A percentile compares a stretch with the other conserved stretches of the same genome.
Conservation (phyloP, 139 green algal genomes). For the Micromonas pusilla region DNA sequence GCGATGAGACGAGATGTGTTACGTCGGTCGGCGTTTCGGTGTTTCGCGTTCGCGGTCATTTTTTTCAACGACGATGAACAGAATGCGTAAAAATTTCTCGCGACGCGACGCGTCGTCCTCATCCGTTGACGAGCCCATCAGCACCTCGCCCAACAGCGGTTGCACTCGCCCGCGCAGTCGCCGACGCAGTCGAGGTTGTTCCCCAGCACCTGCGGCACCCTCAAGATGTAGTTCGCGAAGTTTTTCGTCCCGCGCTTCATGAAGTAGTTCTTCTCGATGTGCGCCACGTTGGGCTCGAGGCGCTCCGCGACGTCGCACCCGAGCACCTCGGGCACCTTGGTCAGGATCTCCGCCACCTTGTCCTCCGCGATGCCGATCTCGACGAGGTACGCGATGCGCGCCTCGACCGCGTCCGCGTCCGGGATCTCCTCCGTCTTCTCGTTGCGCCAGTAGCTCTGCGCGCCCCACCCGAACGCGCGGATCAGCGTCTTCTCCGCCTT, state of each 20-base stretch:
- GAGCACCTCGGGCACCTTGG: constrained; percentile 47
- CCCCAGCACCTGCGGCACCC: constrained; percentile 46
- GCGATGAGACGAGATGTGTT: no score
- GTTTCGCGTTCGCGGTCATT: no score
- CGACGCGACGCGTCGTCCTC: no score
- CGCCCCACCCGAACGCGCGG: constrained; percentile 42
- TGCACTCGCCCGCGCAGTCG: constrained; percentile 52
- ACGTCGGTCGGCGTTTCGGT: no score
- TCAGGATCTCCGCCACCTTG: constrained; percentile 29
- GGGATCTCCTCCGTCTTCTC: constrained; percentile 42
- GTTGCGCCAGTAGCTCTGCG: constrained; percentile 41
- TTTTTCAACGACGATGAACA: no score
- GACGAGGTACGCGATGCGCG: constrained; percentile 32
- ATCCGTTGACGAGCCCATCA: constrained; percentile 19
- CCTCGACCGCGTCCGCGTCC: constrained; percentile 10
- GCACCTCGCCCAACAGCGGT: constrained; percentile 53
- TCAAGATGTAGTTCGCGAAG: constrained; percentile 37
- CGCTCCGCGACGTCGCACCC: constrained; percentile 36
- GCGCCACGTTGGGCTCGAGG: constrained; percentile 38
- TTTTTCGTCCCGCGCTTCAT: constrained; percentile 36
- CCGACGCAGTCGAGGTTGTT: constrained; percentile 53
- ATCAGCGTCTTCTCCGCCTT: constrained; percentile 1
- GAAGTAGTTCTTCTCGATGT: constrained; percentile 46
- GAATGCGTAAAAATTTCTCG: no score
- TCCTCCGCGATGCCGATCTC: constrained; percentile 32